Evolutionary conservation across 169 alveolate genomes (phyloP).

Genomic region (Fabrea salina): DNA sequence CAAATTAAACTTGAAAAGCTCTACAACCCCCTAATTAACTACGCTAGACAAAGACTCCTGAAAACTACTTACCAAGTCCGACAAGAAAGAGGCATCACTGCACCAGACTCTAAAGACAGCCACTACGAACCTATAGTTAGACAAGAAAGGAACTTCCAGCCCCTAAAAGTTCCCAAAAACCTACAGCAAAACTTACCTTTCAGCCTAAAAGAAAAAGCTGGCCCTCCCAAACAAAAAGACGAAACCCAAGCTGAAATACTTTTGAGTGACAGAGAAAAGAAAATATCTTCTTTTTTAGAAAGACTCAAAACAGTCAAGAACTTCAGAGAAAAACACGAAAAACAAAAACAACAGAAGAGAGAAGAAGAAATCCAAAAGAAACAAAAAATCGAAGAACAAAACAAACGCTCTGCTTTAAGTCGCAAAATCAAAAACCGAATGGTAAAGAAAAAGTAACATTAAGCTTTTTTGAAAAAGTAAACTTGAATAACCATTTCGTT

Average conservation of each 20-base stretch:
- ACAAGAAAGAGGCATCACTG: conserved; percentile 69
- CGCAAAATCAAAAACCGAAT: conserved; percentile 41
- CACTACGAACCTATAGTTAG: conserved; percentile 80
- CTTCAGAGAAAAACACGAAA: conserved; percentile 48
- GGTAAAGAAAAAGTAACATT: conserved; percentile 4
- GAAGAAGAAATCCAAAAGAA: conserved; percentile 40
- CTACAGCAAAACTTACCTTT: conserved; percentile 86
- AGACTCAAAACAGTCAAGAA: conserved; percentile 74
- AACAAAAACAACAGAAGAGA: conserved; percentile 49
- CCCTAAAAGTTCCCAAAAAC: conserved; percentile 82
- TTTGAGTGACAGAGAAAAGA: conserved; percentile 74
- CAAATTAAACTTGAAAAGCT: conserved; percentile 85
- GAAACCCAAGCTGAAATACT: conserved; percentile 48
- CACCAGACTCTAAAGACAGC: conserved; percentile 74
- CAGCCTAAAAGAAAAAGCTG: conserved; percentile 79
- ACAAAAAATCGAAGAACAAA: conserved; percentile 62
- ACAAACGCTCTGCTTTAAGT: conserved; percentile 26
- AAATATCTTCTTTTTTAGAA: conserved; percentile 66
- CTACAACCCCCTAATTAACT: conserved; percentile 86
- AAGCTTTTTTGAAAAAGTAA: no score
- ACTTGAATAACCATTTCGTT: neutral
- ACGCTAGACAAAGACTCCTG: conserved; percentile 70
- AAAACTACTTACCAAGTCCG: conserved; percentile 88
- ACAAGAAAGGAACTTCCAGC: conserved; percentile 76
- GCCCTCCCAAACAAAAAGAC: conserved; percentile 51